These are phyloP conservation scores for Oemleria cerasiformis DNA, from an alignment of 306 rosid species.

Conservation along the genomic window DNA sequence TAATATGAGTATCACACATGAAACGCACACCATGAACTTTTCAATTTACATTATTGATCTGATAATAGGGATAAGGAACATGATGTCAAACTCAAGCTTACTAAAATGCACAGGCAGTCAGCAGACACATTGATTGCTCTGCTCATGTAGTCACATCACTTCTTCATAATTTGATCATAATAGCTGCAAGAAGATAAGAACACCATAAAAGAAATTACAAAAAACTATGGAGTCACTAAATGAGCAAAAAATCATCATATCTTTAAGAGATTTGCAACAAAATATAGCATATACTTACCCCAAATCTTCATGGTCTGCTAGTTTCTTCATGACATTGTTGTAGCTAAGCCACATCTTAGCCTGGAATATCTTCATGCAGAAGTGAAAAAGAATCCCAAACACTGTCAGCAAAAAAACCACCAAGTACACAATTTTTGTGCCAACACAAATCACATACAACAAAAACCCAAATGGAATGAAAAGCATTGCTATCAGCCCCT, in stretches of 20 bases:
- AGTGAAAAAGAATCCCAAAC: slow-evolving; percentile 42
- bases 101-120: slow-evolving; percentile 1
- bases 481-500: slow-evolving; percentile 39
- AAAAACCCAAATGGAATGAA: slow-evolving; percentile 49
- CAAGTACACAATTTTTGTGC: slow-evolving; percentile 42
- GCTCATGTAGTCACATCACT: neutral
- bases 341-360: slow-evolving; percentile 18
- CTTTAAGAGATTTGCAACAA: neutral
- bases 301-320: slow-evolving; percentile 16
- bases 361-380: slow-evolving; percentile 35
- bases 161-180: slow-evolving; percentile 12
- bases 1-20: neutral
- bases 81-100: slow-evolving; percentile 5
- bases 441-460: slow-evolving; percentile 40
- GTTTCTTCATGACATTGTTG: slow-evolving; percentile 10
- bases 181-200: slow-evolving; percentile 13
- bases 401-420: slow-evolving; percentile 44
- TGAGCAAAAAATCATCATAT: too few species aligned
- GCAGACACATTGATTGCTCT: neutral
- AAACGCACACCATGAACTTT: too few species aligned
- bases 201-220: neutral
- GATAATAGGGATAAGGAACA: slow-evolving; percentile 1
- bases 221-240: neutral
- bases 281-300: slow-evolving; percentile 5
- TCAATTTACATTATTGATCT: neutral